These are phyloP conservation scores for Fusarium zealandicum DNA, from an alignment of 2,329 filamentous ascomycete species.

Conservation along the genomic window DNA sequence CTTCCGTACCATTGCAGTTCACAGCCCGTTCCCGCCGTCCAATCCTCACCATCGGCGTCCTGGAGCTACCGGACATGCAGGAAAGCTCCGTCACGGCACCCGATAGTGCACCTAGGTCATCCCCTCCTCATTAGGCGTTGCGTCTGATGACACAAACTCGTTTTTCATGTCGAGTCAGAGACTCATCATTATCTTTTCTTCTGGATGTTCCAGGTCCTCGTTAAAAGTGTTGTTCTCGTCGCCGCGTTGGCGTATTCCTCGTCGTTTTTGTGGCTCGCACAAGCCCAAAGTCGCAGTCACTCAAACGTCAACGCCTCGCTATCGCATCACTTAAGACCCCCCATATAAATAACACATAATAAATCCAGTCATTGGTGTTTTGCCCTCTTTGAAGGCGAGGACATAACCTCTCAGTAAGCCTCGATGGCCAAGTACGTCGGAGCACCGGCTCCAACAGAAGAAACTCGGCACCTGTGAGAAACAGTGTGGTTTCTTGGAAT, in stretches of 20 bases:
- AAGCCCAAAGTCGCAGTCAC: slow-evolving; percentile 5
- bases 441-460: background rate
- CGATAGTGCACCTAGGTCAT: slow-evolving; percentile 8
- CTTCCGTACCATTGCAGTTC: slow-evolving; percentile 25
- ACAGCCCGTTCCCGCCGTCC: slow-evolving; percentile 3
- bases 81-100: slow-evolving; percentile 5
- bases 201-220: background rate
- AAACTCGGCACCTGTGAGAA: background rate
- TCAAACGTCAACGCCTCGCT: slow-evolving; percentile 28
- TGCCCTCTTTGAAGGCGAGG: background rate
- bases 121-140: slow-evolving; percentile 2
- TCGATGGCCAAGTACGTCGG: slow-evolving; percentile 5
- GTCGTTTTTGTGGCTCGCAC: background rate
- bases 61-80: slow-evolving; percentile 2
- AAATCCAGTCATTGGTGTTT: slow-evolving; percentile 19
- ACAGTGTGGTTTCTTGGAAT: slow-evolving; percentile 1
- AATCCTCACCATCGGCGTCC: background rate
- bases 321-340: slow-evolving; percentile 14
- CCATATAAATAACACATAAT: slow-evolving; percentile 25
- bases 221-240: background rate
- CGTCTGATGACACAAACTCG: slow-evolving; percentile 3
- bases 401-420: slow-evolving; percentile 2
- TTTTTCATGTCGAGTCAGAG: slow-evolving; percentile 16
- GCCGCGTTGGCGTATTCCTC: background rate
- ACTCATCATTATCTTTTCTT: slow-evolving; percentile 17